A percentile compares a stretch with the other conserved stretches of the same genome.
These are phyloP conservation scores for Fusarium praegraminearum DNA, from an alignment of 2,329 filamentous ascomycete species.

Conservation along the genomic window DNA sequence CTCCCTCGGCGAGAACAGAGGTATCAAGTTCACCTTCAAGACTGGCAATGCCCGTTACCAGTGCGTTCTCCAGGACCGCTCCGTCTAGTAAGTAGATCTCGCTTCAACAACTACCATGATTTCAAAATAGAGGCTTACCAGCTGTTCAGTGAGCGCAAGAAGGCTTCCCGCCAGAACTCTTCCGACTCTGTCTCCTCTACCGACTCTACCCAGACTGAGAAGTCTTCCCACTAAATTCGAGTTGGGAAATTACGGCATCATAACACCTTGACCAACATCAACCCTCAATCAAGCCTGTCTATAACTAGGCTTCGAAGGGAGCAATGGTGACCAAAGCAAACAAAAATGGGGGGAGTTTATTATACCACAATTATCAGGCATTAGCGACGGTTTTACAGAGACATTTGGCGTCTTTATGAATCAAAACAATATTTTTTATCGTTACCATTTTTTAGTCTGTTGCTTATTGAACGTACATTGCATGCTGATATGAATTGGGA, in stretches of 20 bases:
- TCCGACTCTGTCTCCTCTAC: constrained; percentile 52
- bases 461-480: background rate
- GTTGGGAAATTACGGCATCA: constrained; percentile 4
- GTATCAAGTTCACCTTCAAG: constrained; percentile 62
- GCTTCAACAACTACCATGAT: too few relatives aligned
- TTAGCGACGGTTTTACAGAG: constrained; percentile 44
- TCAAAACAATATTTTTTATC: constrained; percentile 33
- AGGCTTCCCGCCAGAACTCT: constrained; percentile 54
- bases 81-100: constrained; percentile 55
- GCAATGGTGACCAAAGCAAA: constrained; percentile 6
- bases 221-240: constrained; percentile 38
- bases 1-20: constrained; percentile 54
- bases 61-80: constrained; percentile 60
- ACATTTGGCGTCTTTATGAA: constrained; percentile 41
- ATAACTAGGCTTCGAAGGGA: background rate
- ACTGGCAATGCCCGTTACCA: constrained; percentile 55
- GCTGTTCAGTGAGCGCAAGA: constrained; percentile 55
- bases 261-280: constrained; percentile 5
- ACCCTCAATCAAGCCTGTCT: constrained; percentile 2
- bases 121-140: constrained; percentile 24
- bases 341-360: constrained; percentile 33
- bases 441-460: background rate
- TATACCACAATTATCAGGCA: constrained; percentile 40
- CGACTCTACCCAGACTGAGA: constrained; percentile 47
- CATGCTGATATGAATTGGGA: background rate